phyloP scores from a whole-genome alignment of 352 stramenopile genomes.

The Globisporangium camurandrum region DNA sequence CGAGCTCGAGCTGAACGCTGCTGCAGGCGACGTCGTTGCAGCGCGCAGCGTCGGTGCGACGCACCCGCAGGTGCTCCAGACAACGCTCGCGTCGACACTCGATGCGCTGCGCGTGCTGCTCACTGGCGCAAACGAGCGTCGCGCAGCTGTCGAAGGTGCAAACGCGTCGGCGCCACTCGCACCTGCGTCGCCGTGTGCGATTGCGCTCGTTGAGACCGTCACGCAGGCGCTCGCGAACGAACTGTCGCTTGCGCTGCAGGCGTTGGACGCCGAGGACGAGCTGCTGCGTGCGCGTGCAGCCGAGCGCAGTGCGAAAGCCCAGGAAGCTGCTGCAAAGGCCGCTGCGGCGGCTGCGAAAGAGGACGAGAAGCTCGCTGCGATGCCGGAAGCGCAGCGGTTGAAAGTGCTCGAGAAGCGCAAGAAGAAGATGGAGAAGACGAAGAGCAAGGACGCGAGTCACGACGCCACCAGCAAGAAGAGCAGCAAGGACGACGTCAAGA shows the following conservation, averaged over 20 bases:
- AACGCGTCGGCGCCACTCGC: slow-evolving; percentile 12
- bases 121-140: slow-evolving; percentile 48
- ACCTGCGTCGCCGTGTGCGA: slow-evolving; percentile 21
- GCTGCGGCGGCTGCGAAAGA: slow-evolving; percentile 70
- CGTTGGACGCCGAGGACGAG: slow-evolving; percentile 57
- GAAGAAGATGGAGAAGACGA: slow-evolving; percentile 81
- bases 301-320: slow-evolving; percentile 52
- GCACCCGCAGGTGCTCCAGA: slow-evolving; percentile 63
- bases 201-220: slow-evolving; percentile 46
- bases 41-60: slow-evolving; percentile 19
- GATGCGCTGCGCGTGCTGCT: slow-evolving; percentile 53
- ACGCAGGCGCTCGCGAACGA: slow-evolving; percentile 34
- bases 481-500: slow-evolving; percentile 55
- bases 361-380: slow-evolving; percentile 73
- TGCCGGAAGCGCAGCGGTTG: slow-evolving; percentile 63
- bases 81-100: slow-evolving; percentile 37
- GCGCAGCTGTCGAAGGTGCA: slow-evolving; percentile 15
- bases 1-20: slow-evolving; percentile 65
- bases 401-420: slow-evolving; percentile 76
- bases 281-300: slow-evolving; percentile 40
- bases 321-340: slow-evolving; percentile 62
- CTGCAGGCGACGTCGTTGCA: slow-evolving; percentile 16
- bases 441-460: slow-evolving; percentile 75
- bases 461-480: slow-evolving; percentile 67
- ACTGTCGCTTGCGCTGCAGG: slow-evolving; percentile 36